phyloP scores from a whole-genome alignment of 371 early-diverging fungal species.

The Lichtheimia ramosa region DNA sequence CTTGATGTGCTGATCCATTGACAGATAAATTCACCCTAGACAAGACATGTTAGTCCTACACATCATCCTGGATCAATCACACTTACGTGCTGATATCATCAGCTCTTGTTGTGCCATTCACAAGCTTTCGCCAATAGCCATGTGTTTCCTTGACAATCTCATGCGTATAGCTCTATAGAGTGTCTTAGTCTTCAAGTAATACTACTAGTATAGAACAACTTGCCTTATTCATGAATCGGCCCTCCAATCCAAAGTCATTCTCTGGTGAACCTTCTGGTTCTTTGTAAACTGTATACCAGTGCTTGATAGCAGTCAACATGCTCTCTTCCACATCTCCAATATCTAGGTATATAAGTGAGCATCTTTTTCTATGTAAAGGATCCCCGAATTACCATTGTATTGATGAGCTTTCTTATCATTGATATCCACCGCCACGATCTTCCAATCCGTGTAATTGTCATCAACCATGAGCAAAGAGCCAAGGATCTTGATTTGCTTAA shows the following conservation, averaged over 20 bases:
- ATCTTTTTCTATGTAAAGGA: background rate
- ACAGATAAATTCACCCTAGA: conserved; percentile 5
- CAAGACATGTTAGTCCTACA: no score
- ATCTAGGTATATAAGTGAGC: background rate
- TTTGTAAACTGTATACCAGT: conserved; percentile 12
- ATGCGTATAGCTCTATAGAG: background rate
- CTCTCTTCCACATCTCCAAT: conserved; percentile 6
- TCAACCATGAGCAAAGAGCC: conserved; percentile 95
- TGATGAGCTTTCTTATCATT: conserved; percentile 87
- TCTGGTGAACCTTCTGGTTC: conserved; percentile 4
- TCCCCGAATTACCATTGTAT: conserved; percentile 60
- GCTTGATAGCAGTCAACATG: background rate
- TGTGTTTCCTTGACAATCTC: conserved; percentile 6
- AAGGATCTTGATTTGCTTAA: conserved; percentile 95
- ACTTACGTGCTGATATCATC: conserved; percentile 7
- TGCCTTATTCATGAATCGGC: conserved; percentile 8
- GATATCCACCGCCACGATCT: conserved; percentile 90
- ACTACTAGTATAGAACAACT: background rate
- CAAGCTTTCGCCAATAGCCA: conserved; percentile 6
- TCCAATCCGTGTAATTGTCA: conserved; percentile 98
- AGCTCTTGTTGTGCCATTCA: conserved; percentile 7
- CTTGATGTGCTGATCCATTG: conserved; percentile 4
- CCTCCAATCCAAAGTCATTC: conserved; percentile 9
- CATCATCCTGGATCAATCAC: no score
- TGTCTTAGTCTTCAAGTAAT: background rate